Evolutionary conservation across 495 filamentous ascomycete genomes (phyloP).

Genomic region (Penicillium samsonianum): DNA sequence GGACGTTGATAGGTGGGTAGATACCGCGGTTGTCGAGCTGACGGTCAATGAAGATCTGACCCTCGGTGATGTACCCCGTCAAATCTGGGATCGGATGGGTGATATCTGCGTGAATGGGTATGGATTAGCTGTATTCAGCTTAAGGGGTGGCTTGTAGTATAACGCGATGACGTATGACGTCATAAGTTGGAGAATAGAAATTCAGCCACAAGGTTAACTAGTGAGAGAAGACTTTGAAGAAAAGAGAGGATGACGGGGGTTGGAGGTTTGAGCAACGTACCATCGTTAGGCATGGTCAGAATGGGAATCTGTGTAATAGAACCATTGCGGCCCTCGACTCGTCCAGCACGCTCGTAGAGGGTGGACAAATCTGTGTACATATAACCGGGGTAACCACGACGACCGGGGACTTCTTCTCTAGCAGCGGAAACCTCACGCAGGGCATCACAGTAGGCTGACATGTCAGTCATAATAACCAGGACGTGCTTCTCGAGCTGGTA

Average conservation of each 20-base stretch:
- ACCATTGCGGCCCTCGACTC: slow-evolving; percentile 95
- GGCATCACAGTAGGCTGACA: slow-evolving; percentile 97
- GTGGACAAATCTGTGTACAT: slow-evolving; percentile 99
- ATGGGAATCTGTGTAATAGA: slow-evolving; percentile 99
- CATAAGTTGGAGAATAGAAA: too few species aligned
- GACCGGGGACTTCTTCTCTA: slow-evolving; percentile 98
- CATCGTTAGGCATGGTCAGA: slow-evolving; percentile 98
- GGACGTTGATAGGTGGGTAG: slow-evolving; percentile 98
- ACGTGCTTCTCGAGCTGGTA: slow-evolving; percentile 99
- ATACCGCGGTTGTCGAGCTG: slow-evolving; percentile 94
- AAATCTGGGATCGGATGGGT: slow-evolving; percentile 99
- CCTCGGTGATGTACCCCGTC: slow-evolving; percentile 98
- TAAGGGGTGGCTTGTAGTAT: background rate
- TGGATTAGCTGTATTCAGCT: slow-evolving; percentile 12
- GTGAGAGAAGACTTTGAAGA: too few species aligned
- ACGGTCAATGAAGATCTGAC: slow-evolving; percentile 97
- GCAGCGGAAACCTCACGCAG: slow-evolving; percentile 97
- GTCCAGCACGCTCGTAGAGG: slow-evolving; percentile 98
- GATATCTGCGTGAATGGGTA: slow-evolving; percentile 69
- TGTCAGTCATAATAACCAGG: slow-evolving; percentile 95
- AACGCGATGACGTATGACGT: too few species aligned
- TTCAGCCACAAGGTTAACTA: too few species aligned
- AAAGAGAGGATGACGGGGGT: too few species aligned
- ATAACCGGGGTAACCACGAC: slow-evolving; percentile 99
- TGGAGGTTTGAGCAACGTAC: slow-evolving; percentile 48